Base-by-base conservation (phyloP, 495 filamentous ascomycete genomes). In the Penicillium arizonense region DNA sequence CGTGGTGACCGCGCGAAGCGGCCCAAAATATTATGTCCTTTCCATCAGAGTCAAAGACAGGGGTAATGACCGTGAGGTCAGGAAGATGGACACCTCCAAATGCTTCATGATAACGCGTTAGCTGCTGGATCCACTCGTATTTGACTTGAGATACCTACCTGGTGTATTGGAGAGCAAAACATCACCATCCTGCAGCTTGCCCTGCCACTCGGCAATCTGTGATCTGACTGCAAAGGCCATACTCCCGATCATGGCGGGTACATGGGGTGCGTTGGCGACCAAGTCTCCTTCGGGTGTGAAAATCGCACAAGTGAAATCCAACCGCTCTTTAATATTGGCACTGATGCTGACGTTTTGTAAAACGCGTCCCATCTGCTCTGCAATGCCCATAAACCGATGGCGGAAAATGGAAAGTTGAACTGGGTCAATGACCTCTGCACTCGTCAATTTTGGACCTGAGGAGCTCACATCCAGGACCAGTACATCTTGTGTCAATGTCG, bases 391-490 rank as follows among this genome's bases (percentile, higher is more conserved):
- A 70, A 96, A 96, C 5, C 91, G 78, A 68, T 96, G 90, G 4
- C 88, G 87, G 57, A 96, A 95, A 52, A 96, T 90, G 62, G 87
- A 90, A 7, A 96, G 81, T 77, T 94, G 87, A 65, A 96, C 91
- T 1, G 91, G 90, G 58, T 91, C 70, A 13, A 70, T 40, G 47
- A 38, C 45, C 7, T 55, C 44, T n/a, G 57, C 45, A 5, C 45
- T 82, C 32, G 90, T 73, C 11, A 13, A 0, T 81, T 81, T 62
- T 82, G 84, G 6, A 90, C 73, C 65, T 91, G 87, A 41, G 4
- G 50, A 79, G 57, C 91, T 87, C 3, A 95, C 88, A 2, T 68
- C 52, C 54, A 73, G 83, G 62, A 91, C 86, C 13, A 95, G 78
- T 90, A 86, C 62, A 90, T 90, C 2, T 85, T 91, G 56, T 18